These are phyloP conservation scores for Aspergillus puulaauensis DNA, from an alignment of 2,329 filamentous ascomycete species.

Conservation along the genomic window DNA sequence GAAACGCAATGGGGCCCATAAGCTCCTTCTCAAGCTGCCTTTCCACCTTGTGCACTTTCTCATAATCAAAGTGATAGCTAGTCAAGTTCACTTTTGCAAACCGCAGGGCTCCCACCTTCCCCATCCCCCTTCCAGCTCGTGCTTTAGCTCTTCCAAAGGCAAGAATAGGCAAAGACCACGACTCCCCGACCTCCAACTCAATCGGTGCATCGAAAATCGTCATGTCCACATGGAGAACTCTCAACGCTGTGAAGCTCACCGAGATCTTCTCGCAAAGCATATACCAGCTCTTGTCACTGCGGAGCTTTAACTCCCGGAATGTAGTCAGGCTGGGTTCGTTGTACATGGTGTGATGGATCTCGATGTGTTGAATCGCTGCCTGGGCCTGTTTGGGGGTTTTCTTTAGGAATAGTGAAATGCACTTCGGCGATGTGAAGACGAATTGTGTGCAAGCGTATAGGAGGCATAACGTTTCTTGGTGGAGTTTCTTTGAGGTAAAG, in stretches of 20 bases:
- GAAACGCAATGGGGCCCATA: conserved; percentile 17
- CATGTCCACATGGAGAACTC: conserved; percentile 19
- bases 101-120: conserved; percentile 5
- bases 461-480: conserved; percentile 62
- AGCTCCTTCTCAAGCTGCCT: conserved; percentile 19
- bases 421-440: conserved; percentile 19
- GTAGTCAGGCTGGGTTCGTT: conserved; percentile 20
- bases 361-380: conserved; percentile 47
- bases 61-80: conserved; percentile 3
- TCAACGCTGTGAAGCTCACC: conserved; percentile 8
- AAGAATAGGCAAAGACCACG: conserved; percentile 23
- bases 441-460: conserved; percentile 53
- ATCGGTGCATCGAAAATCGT: conserved; percentile 22
- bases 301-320: conserved; percentile 17
- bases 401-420: conserved; percentile 28
- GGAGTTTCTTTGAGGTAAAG: conserved; percentile 60
- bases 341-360: conserved; percentile 26
- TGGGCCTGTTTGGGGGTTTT: conserved; percentile 57
- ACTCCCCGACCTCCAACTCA: conserved; percentile 18
- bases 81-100: conserved; percentile 15
- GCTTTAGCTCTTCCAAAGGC: conserved; percentile 9
- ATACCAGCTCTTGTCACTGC: conserved; percentile 22
- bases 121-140: not conserved
- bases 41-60: conserved; percentile 11
- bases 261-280: conserved; percentile 18